Evolutionary conservation across 1,284 basidiomycete genomes (phyloP).

Genomic region (Omphalotus olearius): DNA sequence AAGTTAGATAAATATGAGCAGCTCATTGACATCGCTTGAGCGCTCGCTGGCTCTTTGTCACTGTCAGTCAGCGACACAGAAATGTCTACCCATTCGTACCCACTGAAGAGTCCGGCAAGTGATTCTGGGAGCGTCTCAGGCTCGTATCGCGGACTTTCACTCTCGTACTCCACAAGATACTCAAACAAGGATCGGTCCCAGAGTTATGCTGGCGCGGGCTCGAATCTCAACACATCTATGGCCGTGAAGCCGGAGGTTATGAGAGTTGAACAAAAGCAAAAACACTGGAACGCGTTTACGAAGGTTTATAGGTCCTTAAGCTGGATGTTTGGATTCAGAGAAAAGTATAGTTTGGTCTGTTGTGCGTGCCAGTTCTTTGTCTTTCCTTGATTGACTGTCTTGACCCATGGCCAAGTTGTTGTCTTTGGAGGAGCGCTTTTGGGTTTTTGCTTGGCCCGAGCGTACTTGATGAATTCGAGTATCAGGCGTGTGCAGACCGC

Average conservation of each 20-base stretch:
- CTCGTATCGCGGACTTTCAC: too few species aligned
- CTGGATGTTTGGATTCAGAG: conserved; percentile 24
- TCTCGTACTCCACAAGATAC: too few species aligned
- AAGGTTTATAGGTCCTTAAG: conserved; percentile 20
- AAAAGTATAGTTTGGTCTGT: conserved; percentile 20
- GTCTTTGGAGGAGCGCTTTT: conserved; percentile 23
- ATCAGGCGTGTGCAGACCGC: conserved; percentile 12
- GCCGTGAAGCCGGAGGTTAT: not conserved
- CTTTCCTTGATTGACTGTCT: not conserved
- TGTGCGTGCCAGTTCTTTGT: conserved; percentile 15
- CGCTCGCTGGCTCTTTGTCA: too few species aligned
- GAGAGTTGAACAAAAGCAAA: not conserved
- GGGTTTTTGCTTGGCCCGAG: conserved; percentile 22
- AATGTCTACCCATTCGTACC: too few species aligned
- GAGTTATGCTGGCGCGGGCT: too few species aligned
- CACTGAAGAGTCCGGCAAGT: too few species aligned
- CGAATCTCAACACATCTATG: too few species aligned
- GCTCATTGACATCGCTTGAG: too few species aligned
- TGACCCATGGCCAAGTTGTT: conserved; percentile 15
- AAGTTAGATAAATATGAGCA: too few species aligned
- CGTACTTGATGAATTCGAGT: conserved; percentile 18
- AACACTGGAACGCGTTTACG: conserved; percentile 7
- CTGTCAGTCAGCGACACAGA: too few species aligned
- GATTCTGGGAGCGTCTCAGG: too few species aligned
- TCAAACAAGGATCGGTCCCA: too few species aligned